Base-by-base conservation (phyloP, 192 early-diverging fungal genomes). In the Linnemannia hyalina region DNA sequence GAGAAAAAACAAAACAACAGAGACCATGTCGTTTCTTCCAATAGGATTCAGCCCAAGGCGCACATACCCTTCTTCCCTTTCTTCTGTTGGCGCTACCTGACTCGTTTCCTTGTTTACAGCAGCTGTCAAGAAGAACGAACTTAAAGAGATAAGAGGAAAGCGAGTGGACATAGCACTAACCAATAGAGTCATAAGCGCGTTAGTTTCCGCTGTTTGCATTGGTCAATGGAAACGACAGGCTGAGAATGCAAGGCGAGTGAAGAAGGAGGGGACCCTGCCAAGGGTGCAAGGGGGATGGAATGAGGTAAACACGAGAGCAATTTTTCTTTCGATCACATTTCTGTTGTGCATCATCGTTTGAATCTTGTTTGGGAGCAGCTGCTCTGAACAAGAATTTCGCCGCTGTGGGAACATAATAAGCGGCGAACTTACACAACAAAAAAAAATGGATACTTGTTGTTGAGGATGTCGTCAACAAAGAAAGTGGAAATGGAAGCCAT, bases 291-390 rank as follows among this genome's bases (percentile, higher is more conserved):
- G 8, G n/a, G 10, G n/a, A 29, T 40, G 52, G 52, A 55, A 55
- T 55, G 55, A 15, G 60, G 60, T 32, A 65, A 65, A 65, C 60
- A 65, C 13, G 60, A 65, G 60, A 65, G 60, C 60, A 57, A 9
- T 65, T 32, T 32, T 65, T 35, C 32, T 29, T 32, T 65, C 60
- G 60, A 65, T 65, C 60, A 65, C 60, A 32, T 65, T 65, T 32
- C 60, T 65, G 29, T 65, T 32, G 11, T 26, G 8, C 55, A 32
- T 32, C 11, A 29, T 65, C 26, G 2, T 32, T 65, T 65, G 29
- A 15, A 46, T 55, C 5, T 18, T 55, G 54, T 6, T 60, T 60
- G n/a, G n/a, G 8, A 26, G 13, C 6, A 7, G 44, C 44, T 46
- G 7, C 13, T 46, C 0, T 13, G 44, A 46, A 16, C 49, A 52